Conservation (phyloP, 2,329 filamentous ascomycete species). For the Botryotinia calthae region DNA sequence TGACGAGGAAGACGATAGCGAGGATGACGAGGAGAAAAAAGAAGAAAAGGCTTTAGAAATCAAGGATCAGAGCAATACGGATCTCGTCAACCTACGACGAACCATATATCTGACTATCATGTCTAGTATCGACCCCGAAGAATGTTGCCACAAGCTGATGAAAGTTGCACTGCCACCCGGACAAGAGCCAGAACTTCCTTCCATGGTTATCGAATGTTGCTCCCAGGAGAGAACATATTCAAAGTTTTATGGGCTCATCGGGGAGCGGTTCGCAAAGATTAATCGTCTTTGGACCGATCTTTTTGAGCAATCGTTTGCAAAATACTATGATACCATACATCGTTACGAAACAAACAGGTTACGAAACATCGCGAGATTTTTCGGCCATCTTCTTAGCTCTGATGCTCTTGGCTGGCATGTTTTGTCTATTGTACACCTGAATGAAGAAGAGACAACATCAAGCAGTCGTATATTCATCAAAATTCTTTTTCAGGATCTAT, state of each 20-base stretch:
- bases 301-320: slow-evolving; percentile 84
- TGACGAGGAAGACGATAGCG: slow-evolving; percentile 62
- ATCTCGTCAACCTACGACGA: slow-evolving; percentile 86
- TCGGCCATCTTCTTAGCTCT: slow-evolving; percentile 83
- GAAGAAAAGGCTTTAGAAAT: slow-evolving; percentile 87
- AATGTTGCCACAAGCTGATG: slow-evolving; percentile 96
- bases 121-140: slow-evolving; percentile 93
- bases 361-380: slow-evolving; percentile 92
- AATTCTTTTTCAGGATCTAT: slow-evolving; percentile 90
- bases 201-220: slow-evolving; percentile 96
- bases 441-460: slow-evolving; percentile 94
- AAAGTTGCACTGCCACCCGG: slow-evolving; percentile 85
- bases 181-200: slow-evolving; percentile 84
- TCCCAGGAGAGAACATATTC: slow-evolving; percentile 96
- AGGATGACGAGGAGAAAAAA: slow-evolving; percentile 68
- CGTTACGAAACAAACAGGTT: slow-evolving; percentile 94
- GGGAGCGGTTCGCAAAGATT: slow-evolving; percentile 91
- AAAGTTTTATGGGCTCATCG: slow-evolving; percentile 94
- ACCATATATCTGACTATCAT: slow-evolving; percentile 98
- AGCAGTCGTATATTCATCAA: slow-evolving; percentile 98
- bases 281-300: slow-evolving; percentile 93
- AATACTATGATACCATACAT: slow-evolving; percentile 97
- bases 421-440: slow-evolving; percentile 79
- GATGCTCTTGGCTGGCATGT: slow-evolving; percentile 94
- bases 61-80: slow-evolving; percentile 95